Conservation (phyloP, 2,329 filamentous ascomycete species). For the Aspergillus ibericus region DNA sequence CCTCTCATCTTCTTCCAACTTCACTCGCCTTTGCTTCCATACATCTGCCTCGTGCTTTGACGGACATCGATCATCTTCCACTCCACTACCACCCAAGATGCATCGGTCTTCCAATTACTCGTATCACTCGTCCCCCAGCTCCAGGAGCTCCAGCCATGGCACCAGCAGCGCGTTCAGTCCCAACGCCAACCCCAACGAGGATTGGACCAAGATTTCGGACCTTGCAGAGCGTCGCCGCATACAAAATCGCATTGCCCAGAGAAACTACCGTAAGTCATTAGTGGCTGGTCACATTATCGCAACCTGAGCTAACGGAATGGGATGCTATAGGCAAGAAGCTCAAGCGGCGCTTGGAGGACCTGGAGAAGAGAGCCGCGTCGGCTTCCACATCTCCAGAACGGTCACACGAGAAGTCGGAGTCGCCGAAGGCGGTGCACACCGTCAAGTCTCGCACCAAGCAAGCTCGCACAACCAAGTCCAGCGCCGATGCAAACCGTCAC, state of each 20-base stretch:
- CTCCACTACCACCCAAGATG: constrained; percentile 26
- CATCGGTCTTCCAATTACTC: constrained; percentile 33
- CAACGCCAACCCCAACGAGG: constrained; percentile 92
- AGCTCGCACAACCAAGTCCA: constrained; percentile 28
- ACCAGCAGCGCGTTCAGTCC: constrained; percentile 94
- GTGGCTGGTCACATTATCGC: background rate
- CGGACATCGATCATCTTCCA: background rate
- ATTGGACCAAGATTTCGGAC: constrained; percentile 99
- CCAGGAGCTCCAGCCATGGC: constrained; percentile 70
- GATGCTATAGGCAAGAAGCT: constrained; percentile 59
- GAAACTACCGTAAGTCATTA: constrained; percentile 79
- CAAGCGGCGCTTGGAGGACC: constrained; percentile 66
- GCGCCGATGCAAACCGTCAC: constrained; percentile 24
- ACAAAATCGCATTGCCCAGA: constrained; percentile 96
- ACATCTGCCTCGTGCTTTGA: background rate
- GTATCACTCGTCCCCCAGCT: constrained; percentile 31
- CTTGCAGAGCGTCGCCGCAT: constrained; percentile 90
- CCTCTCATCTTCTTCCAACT: constrained; percentile 12
- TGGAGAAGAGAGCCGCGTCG: constrained; percentile 62
- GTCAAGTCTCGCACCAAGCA: constrained; percentile 29
- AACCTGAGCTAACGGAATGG: constrained; percentile 1
- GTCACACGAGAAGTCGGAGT: constrained; percentile 54
- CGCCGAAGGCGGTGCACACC: constrained; percentile 24
- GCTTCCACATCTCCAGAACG: constrained; percentile 63
- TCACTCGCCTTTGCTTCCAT: background rate